A percentile compares a stretch with the other conserved stretches of the same genome.
These are phyloP conservation scores for Kwoniella sp. DNA, from an alignment of 768 basidiomycete species.

Conservation along the genomic window DNA sequence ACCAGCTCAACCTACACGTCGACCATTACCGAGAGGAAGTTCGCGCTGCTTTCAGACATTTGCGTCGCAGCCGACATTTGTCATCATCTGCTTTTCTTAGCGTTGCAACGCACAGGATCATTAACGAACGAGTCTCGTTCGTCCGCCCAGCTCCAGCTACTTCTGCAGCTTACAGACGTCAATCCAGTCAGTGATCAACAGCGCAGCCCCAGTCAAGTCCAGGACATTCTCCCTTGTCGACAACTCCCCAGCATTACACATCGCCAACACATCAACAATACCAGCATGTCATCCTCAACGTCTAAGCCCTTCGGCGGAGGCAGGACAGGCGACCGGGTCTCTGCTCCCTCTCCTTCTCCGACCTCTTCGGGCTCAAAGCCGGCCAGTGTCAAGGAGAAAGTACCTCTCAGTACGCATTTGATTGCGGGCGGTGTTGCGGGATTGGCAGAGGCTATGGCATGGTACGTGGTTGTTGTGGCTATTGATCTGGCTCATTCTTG, in stretches of 20 bases:
- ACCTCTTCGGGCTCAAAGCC: neutral
- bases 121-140: too few relatives aligned
- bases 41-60: too few relatives aligned
- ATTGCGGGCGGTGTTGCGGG: conserved; percentile 94
- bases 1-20: too few relatives aligned
- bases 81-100: too few relatives aligned
- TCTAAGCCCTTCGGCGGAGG: conserved; percentile 48
- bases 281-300: conserved; percentile 42
- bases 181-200: too few relatives aligned
- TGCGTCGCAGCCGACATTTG: too few relatives aligned
- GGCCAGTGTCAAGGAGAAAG: conserved; percentile 51
- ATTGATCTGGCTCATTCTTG: neutral
- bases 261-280: neutral
- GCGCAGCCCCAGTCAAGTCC: too few relatives aligned
- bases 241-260: neutral
- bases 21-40: too few relatives aligned
- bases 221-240: too few relatives aligned
- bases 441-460: conserved; percentile 78
- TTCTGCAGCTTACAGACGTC: too few relatives aligned
- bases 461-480: conserved; percentile 38
- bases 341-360: conserved; percentile 2
- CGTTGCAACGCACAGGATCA: too few relatives aligned
- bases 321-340: conserved; percentile 39
- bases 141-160: too few relatives aligned
- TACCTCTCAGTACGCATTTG: conserved; percentile 67